phyloP scores from a whole-genome alignment of 1,139 yeast species.

The Candida sojae region DNA sequence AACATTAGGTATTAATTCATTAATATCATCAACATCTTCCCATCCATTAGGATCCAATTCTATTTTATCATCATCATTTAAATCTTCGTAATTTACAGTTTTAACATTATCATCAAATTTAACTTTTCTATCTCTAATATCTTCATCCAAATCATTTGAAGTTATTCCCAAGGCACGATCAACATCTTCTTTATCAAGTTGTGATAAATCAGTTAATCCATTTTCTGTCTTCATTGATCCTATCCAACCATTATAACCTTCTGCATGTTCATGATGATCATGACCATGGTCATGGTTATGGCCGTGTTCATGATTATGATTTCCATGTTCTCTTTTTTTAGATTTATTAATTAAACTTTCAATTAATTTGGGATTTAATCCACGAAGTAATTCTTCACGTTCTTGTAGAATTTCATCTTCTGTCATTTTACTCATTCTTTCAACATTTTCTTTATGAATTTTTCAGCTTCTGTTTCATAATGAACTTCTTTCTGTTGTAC shows the following conservation, averaged over 20 bases:
- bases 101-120: conserved; percentile 28
- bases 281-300: conserved; percentile 28
- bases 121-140: conserved; percentile 15
- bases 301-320: conserved; percentile 15
- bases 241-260: conserved; percentile 73
- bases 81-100: conserved; percentile 41
- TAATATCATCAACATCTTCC: conserved; percentile 43
- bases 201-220: conserved; percentile 34
- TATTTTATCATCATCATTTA: conserved; percentile 22
- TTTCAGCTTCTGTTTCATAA: conserved; percentile 56
- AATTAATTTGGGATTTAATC: conserved; percentile 70
- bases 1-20: conserved; percentile 27
- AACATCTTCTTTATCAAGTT: conserved; percentile 40
- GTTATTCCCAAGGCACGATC: conserved; percentile 39
- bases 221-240: conserved; percentile 56
- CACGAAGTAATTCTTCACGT: conserved; percentile 62
- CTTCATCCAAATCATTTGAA: conserved; percentile 14
- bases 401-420: conserved; percentile 66
- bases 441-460: conserved; percentile 76
- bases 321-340: conserved; percentile 26
- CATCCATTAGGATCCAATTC: conserved; percentile 41
- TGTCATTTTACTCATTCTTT: conserved; percentile 62
- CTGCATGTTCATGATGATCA: conserved; percentile 47
- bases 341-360: conserved; percentile 53
- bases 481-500: conserved; percentile 3